Evolutionary conservation across 108 stramenopile genomes (phyloP), one percentile per base, ranked within the genome.

Genomic region (Fragilaria crotonensis): DNA sequence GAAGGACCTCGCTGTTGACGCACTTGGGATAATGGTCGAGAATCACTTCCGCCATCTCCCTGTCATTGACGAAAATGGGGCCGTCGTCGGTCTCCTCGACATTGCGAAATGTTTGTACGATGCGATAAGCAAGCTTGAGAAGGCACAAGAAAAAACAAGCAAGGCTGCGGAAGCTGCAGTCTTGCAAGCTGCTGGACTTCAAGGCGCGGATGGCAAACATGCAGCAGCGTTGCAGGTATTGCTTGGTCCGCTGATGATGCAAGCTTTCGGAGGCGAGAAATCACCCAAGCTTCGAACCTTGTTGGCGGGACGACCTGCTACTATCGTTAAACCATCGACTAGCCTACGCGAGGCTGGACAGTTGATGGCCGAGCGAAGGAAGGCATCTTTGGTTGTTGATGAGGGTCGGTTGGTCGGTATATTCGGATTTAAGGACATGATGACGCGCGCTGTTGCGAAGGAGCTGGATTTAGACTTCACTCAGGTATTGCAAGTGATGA

Each of bases 91-190:
- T 3, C 59, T 95, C 44, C 71, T 96, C 47, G 94, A 94, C 59
- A 96, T 96, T 49, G 94, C 93, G 2, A 95, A 94, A 66, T 95
- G 94, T 50, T 66, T 96, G 61, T 90, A 93, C 62, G 94, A 94
- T 79, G 96, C 94, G 0, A 90, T 96, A 45, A 62, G 75, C 5
- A 81, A 93, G 57, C 78, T 96, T 5, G 94, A 96, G 64, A 76
- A 79, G 51, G 57, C 75, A 17, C 51, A 71, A 20, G 57, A 70
- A 20, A 83, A 44, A 65, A 73, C 33, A 48, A 67, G 25, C 49
- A 69, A 25, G 62, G 74, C 57, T 23, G 62, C 64, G 47, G 80
- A 73, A 63, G 74, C 69, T 23, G 58, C 78, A 27, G 72, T 81
- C 32, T 80, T 69, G 46, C 67, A 76, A 58, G 70, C 73, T 45